Evolutionary conservation across 176 grass and related monocot species (phyloP), one percentile per base, ranked within the genome.

Genomic region (Eragrostis nindensis): DNA sequence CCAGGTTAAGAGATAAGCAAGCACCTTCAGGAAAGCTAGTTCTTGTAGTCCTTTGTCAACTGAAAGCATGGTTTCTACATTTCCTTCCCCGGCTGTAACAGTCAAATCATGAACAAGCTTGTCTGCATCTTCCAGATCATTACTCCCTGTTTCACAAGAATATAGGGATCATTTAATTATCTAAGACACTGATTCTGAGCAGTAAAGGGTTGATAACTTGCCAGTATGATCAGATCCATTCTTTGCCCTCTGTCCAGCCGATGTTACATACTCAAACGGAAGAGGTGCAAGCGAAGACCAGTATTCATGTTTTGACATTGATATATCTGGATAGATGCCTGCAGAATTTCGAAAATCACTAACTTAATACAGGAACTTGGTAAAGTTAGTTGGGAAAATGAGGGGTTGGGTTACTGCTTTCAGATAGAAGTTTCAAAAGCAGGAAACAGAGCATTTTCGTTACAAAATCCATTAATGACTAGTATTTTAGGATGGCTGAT

Each of bases 281-380:
- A 95, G 90, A 86, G 96, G 92, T 70, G 96, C 96, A 78, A 93
- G 86, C 25, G 92, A 98, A 49, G 96, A 98, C 96, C 96, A 98
- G 36, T 93, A 83, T 74, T 98, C 96, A 66, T 98, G 88, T 67
- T 95, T 98, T 59, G 90, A 84, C 70, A 83, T 75, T 8, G 96
- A 89, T 26, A 98, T 98, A 61, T 98, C 92, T 13, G 92, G 92
- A 82, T 93, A 91, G 44, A 98, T 91, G 15, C 92, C 96, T 98
- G 70, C 15, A 82, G n/a, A 77, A 79, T 71, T 85, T 13, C n/a
- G 86, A 82, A 77, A 67, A 75, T 56, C 30, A 80, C 36, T 66
- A 52, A 24, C 62, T 13, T 57, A 27, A 36, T 41, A 46, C 62
- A 77, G 3, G 39, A 73, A 67, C 77, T 32, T 29, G 36, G 5